phyloP scores from a whole-genome alignment of 2,329 filamentous ascomycete genomes.

The Diplocarpon rosae region DNA sequence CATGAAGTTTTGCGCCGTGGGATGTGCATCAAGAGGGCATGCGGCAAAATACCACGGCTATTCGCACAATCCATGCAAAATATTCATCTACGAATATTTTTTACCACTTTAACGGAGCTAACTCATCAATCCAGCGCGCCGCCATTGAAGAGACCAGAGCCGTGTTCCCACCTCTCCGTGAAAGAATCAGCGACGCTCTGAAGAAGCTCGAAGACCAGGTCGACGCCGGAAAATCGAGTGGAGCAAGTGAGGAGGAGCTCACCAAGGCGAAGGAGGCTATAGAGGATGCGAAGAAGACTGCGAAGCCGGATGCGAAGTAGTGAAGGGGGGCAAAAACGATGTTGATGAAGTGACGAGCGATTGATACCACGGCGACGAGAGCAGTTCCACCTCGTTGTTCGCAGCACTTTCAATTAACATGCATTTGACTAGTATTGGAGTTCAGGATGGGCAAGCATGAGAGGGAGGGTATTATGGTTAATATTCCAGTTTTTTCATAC shows the following conservation, averaged over 20 bases:
- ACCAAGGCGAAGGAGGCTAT: conserved; percentile 38
- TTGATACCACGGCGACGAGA: conserved; percentile 8
- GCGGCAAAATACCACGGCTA: background rate
- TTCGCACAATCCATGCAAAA: background rate
- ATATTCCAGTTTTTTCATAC: no score
- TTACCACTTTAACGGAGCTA: background rate
- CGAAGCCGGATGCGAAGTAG: background rate
- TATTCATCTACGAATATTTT: background rate
- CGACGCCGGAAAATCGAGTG: conserved; percentile 46
- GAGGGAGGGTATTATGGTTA: conserved; percentile 21
- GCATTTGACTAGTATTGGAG: no score
- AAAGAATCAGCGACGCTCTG: conserved; percentile 61
- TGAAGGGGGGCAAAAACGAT: background rate
- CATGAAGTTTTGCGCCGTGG: background rate
- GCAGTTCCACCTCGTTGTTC: background rate
- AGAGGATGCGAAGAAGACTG: conserved; percentile 34
- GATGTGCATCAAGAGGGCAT: background rate
- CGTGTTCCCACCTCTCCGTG: conserved; percentile 61
- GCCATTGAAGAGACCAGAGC: conserved; percentile 81
- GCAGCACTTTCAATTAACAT: no score
- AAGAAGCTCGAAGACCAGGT: conserved; percentile 66
- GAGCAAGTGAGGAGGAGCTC: conserved; percentile 37
- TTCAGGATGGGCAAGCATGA: background rate
- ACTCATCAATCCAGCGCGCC: conserved; percentile 15
- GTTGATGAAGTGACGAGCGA: background rate